Percentiles rank a stretch among this genome's conserved stretches.
These are phyloP conservation scores for Nematodospora anomalae DNA, from an alignment of 1,139 yeast genomes.

Conservation along the genomic window DNA sequence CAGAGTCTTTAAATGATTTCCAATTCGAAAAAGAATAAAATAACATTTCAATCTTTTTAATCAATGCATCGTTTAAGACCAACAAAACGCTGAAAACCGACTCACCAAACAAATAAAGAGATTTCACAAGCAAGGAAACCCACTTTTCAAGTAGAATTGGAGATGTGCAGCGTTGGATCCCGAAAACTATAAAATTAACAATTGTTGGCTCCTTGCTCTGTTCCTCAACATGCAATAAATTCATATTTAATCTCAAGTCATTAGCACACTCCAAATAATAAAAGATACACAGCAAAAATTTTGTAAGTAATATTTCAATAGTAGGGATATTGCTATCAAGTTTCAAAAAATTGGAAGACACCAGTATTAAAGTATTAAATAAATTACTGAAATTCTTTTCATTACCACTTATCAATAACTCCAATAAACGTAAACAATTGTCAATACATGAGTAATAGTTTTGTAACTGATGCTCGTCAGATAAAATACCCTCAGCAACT, in stretches of 20 bases:
- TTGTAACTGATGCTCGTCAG: constrained; percentile 19
- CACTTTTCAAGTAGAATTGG: constrained; percentile 48
- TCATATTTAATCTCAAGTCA: constrained; percentile 28
- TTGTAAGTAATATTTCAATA: constrained; percentile 31
- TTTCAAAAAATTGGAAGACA: constrained; percentile 25
- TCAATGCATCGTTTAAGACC: constrained; percentile 50
- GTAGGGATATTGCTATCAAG: constrained; percentile 17
- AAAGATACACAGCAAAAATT: constrained; percentile 31
- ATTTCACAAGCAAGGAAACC: constrained; percentile 44
- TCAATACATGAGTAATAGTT: constrained; percentile 31
- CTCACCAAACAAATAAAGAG: constrained; percentile 49
- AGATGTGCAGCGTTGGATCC: constrained; percentile 36
- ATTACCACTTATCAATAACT: constrained; percentile 52
- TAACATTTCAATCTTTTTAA: constrained; percentile 42
- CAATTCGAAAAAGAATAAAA: constrained; percentile 26
- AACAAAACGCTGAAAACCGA: constrained; percentile 52
- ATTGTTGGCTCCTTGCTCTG: constrained; percentile 35
- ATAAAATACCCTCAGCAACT: constrained; percentile 27
- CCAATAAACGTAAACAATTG: constrained; percentile 41
- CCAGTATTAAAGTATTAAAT: constrained; percentile 28
- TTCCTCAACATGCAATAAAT: constrained; percentile 33
- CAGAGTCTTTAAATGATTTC: constrained; percentile 21
- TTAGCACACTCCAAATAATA: constrained; percentile 35
- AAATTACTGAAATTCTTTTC: constrained; percentile 51
- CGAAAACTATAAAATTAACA: constrained; percentile 37